These are phyloP conservation scores for Coniochaeta ligniaria DNA, from an alignment of 2,329 filamentous ascomycete species.

Conservation along the genomic window DNA sequence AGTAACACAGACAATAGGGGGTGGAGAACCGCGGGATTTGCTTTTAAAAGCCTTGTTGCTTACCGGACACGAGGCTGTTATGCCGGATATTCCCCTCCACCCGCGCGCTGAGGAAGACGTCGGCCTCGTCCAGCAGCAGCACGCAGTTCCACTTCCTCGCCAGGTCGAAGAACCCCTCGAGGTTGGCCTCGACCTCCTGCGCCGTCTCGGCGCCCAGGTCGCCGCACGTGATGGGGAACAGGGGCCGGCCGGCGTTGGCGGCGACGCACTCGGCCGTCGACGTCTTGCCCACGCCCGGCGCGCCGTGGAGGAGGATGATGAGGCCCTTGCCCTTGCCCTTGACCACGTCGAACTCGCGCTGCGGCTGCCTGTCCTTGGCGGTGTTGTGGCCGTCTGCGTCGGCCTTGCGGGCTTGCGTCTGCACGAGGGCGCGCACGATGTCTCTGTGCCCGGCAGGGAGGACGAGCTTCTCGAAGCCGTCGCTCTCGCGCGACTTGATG, in stretches of 20 bases:
- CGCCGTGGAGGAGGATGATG: not conserved
- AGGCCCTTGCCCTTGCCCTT: not conserved
- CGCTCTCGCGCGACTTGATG: too few relatives aligned
- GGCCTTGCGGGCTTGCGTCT: too few relatives aligned
- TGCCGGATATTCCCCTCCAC: not conserved
- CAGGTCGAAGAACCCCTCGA: not conserved
- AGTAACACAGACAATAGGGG: too few relatives aligned
- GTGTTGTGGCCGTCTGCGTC: too few relatives aligned
- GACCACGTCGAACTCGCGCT: too few relatives aligned
- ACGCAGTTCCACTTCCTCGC: not conserved
- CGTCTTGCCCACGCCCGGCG: not conserved
- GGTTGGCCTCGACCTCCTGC: not conserved
- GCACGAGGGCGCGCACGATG: too few relatives aligned
- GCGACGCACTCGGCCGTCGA: not conserved
- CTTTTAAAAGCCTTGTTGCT: not conserved
- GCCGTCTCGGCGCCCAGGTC: not conserved
- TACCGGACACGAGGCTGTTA: not conserved
- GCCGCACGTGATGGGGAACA: not conserved
- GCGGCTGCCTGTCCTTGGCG: too few relatives aligned
- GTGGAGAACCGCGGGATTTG: too few relatives aligned
- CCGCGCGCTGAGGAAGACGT: not conserved
- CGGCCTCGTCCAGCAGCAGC: not conserved
- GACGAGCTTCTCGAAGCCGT: too few relatives aligned
- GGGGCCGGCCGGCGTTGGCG: not conserved
- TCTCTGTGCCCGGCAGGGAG: too few relatives aligned